These are phyloP conservation scores for Cutaneotrichosporon dermatis DNA, from an alignment of 1,284 basidiomycete species.

Conservation along the genomic window DNA sequence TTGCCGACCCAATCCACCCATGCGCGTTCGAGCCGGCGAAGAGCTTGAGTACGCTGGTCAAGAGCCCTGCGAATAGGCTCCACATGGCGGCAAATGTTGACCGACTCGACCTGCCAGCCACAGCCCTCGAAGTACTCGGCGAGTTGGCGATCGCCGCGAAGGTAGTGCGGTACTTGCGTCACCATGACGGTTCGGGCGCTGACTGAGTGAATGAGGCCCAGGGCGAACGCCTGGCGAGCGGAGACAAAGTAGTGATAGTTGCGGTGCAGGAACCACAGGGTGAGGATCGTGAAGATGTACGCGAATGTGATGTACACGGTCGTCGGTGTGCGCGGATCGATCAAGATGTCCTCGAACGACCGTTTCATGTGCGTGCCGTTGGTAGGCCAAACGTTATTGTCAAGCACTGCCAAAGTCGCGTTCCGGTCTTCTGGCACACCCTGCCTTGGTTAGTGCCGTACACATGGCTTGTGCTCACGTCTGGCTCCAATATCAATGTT, in stretches of 20 bases:
- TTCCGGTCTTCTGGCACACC: conserved; percentile 59
- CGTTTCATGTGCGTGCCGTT: neutral
- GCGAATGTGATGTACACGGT: conserved; percentile 86
- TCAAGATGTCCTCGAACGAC: conserved; percentile 60
- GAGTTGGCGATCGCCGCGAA: conserved; percentile 76
- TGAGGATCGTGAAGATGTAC: conserved; percentile 82
- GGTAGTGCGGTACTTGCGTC: conserved; percentile 71
- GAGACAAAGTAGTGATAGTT: conserved; percentile 87
- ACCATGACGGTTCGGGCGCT: conserved; percentile 89
- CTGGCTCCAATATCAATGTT: conserved; percentile 76
- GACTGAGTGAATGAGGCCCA: conserved; percentile 90
- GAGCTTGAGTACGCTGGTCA: conserved; percentile 68
- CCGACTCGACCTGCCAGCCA: conserved; percentile 54
- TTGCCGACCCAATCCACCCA: conserved; percentile 93
- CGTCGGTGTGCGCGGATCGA: conserved; percentile 77
- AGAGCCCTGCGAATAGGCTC: conserved; percentile 67
- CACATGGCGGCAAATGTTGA: conserved; percentile 82
- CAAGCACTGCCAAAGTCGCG: neutral
- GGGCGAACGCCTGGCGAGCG: conserved; percentile 85
- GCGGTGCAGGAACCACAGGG: conserved; percentile 77
- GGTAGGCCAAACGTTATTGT: neutral
- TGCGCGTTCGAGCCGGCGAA: conserved; percentile 71
- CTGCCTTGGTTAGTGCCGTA: conserved; percentile 47
- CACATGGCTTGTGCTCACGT: conserved; percentile 53
- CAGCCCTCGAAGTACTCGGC: conserved; percentile 87